Conservation (phyloP, 2,329 filamentous ascomycete genomes). For the Phyllosticta paracitricarpa region DNA sequence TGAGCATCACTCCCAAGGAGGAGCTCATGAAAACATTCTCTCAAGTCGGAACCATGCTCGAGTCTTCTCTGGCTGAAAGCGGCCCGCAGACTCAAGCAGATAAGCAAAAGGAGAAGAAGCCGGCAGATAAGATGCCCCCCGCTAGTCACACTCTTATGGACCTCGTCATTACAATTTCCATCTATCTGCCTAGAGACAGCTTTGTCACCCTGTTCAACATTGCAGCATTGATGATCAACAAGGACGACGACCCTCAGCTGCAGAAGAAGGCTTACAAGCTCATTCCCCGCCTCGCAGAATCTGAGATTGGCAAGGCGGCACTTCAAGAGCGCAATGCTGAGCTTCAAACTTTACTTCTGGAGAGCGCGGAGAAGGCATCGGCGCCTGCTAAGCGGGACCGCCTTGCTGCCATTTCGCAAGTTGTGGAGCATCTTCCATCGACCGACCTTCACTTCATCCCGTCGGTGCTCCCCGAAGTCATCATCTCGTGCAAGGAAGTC, state of each 20-base stretch:
- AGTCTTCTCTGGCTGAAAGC: slow-evolving; percentile 53
- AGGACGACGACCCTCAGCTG: slow-evolving; percentile 75
- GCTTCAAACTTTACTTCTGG: slow-evolving; percentile 70
- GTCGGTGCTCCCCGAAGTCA: slow-evolving; percentile 81
- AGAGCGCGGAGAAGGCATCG: slow-evolving; percentile 73
- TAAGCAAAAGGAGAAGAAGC: slow-evolving; percentile 50
- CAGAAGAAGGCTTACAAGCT: slow-evolving; percentile 99
- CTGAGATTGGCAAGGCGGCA: slow-evolving; percentile 65
- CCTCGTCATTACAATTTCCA: slow-evolving; percentile 88
- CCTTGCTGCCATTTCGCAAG: slow-evolving; percentile 67
- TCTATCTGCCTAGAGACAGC: slow-evolving; percentile 80
- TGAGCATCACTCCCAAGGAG: slow-evolving; percentile 71
- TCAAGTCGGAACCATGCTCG: slow-evolving; percentile 76
- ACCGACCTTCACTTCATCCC: slow-evolving; percentile 87
- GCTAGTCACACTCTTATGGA: slow-evolving; percentile 95
- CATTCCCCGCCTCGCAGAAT: slow-evolving; percentile 79
- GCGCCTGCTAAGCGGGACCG: slow-evolving; percentile 79
- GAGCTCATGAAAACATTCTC: slow-evolving; percentile 85
- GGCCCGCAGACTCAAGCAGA: slow-evolving; percentile 53
- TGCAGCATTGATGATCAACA: slow-evolving; percentile 70
- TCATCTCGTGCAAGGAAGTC: slow-evolving; percentile 93
- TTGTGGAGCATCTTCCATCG: slow-evolving; percentile 69
- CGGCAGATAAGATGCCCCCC: slow-evolving; percentile 71
- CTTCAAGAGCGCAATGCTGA: slow-evolving; percentile 66
- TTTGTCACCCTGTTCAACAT: slow-evolving; percentile 81